These are phyloP conservation scores for Penicillium janthinellum DNA, from an alignment of 2,329 filamentous ascomycete species.

Conservation along the genomic window DNA sequence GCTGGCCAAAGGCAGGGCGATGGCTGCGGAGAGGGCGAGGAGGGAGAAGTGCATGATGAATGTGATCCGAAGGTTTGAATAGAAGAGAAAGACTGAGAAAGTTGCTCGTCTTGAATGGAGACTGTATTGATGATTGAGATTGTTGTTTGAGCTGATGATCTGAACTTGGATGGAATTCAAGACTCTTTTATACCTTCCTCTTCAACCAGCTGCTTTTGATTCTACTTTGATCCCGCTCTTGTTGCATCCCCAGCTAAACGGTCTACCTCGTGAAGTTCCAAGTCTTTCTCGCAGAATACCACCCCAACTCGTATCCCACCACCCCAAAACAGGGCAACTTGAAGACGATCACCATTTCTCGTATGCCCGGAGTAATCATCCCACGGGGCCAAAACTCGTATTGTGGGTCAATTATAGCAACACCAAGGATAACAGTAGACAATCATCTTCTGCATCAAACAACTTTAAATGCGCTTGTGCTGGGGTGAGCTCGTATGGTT, in stretches of 20 bases:
- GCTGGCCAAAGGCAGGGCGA: slow-evolving; percentile 7
- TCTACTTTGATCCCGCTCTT: background rate
- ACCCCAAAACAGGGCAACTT: background rate
- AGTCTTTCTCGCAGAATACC: slow-evolving; percentile 2
- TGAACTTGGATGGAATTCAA: background rate
- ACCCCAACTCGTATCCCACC: slow-evolving; percentile 1
- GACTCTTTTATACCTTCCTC: background rate
- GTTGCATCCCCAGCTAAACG: background rate
- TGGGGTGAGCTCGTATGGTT: background rate
- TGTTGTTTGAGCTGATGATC: background rate
- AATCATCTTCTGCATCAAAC: background rate
- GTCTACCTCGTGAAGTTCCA: background rate
- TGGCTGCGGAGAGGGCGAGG: slow-evolving; percentile 9
- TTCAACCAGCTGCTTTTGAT: background rate
- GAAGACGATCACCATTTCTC: slow-evolving; percentile 1
- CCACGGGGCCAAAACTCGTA: slow-evolving; percentile 4
- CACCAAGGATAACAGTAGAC: background rate
- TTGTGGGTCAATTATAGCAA: background rate
- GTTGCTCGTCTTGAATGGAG: background rate
- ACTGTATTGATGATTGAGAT: background rate
- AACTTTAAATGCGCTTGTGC: slow-evolving; percentile 3
- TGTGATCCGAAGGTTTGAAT: background rate
- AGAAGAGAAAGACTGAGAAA: background rate
- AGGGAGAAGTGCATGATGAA: slow-evolving; percentile 9
- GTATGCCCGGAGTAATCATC: background rate